A percentile compares a stretch with the other conserved stretches of the same genome.
These are phyloP conservation scores for Eruca vesicaria DNA, from an alignment of 441 rosid species.

Conservation along the genomic window DNA sequence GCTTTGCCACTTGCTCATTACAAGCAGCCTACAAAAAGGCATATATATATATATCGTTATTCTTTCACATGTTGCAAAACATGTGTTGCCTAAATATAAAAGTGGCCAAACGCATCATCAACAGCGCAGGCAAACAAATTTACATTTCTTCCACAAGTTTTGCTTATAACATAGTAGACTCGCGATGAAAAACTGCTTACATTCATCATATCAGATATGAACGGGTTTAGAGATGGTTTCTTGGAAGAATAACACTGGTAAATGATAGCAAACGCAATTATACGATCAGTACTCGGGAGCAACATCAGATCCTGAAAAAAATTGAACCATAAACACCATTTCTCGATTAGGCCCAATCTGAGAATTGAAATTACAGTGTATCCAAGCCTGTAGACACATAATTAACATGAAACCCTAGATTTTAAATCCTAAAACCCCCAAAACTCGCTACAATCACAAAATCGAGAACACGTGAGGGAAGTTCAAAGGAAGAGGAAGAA, in stretches of 20 bases:
- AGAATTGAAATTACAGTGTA: background rate
- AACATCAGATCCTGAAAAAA: conserved; percentile 60
- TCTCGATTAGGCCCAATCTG: conserved; percentile 20
- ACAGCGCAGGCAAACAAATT: background rate
- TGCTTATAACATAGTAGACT: conserved; percentile 45
- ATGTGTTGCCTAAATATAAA: background rate
- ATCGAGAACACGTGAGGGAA: background rate
- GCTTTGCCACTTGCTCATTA: conserved; percentile 65
- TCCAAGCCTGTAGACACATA: background rate
- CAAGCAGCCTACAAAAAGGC: conserved; percentile 63
- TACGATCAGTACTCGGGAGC: conserved; percentile 60
- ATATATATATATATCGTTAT: background rate
- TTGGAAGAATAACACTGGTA: conserved; percentile 60
- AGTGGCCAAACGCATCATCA: background rate
- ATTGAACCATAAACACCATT: conserved; percentile 5
- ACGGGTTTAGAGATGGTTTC: conserved; percentile 60
- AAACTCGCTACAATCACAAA: background rate
- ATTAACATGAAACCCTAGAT: conserved; percentile 24
- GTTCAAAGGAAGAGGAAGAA: background rate
- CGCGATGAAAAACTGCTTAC: conserved; percentile 46
- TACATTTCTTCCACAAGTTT: background rate
- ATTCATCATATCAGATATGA: conserved; percentile 49
- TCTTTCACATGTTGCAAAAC: background rate
- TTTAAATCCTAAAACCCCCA: background rate
- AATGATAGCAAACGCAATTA: conserved; percentile 68